Evolutionary conservation across 345 rosid genomes (phyloP).

Genomic region (Bruguiera parviflora): DNA sequence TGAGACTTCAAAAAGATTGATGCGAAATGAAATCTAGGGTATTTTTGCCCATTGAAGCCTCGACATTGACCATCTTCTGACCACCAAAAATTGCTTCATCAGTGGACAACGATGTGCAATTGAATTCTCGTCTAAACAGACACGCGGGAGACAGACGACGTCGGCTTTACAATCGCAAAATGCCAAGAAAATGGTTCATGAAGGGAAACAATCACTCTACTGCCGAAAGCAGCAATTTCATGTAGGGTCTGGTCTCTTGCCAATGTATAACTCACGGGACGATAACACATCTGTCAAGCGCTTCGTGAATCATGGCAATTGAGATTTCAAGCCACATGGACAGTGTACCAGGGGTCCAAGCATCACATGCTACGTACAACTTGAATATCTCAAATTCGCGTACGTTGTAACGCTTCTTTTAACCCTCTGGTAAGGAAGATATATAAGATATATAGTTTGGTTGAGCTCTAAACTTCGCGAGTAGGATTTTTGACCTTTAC

Average conservation of each 20-base stretch:
- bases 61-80: conserved; percentile 12
- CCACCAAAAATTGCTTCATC: conserved; percentile 11
- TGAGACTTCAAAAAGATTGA: conserved; percentile 25
- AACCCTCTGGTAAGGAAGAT: too few species aligned
- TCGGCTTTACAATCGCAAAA: conserved; percentile 5
- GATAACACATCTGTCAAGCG: neutral
- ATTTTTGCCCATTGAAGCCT: conserved; percentile 1
- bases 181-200: conserved; percentile 5
- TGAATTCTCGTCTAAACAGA: conserved; percentile 23
- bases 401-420: too few species aligned
- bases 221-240: conserved; percentile 8
- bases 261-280: conserved; percentile 12
- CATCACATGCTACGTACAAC: too few species aligned
- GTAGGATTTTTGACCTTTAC: too few species aligned
- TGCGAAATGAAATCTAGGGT: conserved; percentile 17
- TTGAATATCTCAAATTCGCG: too few species aligned
- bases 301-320: neutral
- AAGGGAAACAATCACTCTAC: conserved; percentile 6
- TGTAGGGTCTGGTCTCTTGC: neutral
- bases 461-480: too few species aligned
- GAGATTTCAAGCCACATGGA: conserved; percentile 1
- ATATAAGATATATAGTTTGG: too few species aligned
- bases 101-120: conserved; percentile 26
- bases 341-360: neutral
- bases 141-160: conserved; percentile 28